phyloP scores from a whole-genome alignment of 1,284 basidiomycete species.

The Ustilago sp. region DNA sequence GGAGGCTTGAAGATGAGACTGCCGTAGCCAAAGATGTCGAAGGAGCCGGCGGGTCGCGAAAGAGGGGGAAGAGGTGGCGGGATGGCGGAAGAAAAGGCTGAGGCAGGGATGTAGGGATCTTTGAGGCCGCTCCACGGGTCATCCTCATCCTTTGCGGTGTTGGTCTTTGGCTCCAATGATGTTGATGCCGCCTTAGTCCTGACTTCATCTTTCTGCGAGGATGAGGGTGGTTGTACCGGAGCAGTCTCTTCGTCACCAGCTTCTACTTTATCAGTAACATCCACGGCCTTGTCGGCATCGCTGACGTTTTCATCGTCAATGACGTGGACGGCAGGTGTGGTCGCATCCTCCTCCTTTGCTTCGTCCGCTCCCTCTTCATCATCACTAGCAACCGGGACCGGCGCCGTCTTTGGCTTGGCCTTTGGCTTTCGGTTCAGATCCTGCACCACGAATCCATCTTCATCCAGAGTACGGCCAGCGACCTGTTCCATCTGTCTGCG shows the following conservation, averaged over 20 bases:
- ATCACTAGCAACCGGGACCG: not conserved
- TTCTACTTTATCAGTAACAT: constrained; percentile 21
- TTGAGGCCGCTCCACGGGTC: constrained; percentile 40
- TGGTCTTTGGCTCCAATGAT: not conserved
- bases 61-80: constrained; percentile 34
- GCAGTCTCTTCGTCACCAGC: constrained; percentile 37
- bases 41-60: constrained; percentile 55
- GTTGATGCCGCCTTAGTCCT: not conserved
- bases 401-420: constrained; percentile 14
- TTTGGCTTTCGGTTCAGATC: constrained; percentile 42
- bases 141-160: not conserved
- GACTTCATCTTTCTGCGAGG: not conserved
- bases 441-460: constrained; percentile 50
- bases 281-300: constrained; percentile 5
- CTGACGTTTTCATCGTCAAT: constrained; percentile 25
- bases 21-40: constrained; percentile 67
- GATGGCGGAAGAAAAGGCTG: constrained; percentile 34
- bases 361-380: not conserved
- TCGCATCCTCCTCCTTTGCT: not conserved
- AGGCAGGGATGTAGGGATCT: constrained; percentile 40
- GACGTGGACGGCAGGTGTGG: constrained; percentile 17
- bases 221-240: constrained; percentile 1
- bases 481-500: constrained; percentile 49
- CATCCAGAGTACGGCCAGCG: constrained; percentile 33
- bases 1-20: constrained; percentile 68